Conservation (phyloP, 2,329 filamentous ascomycete species). For the Blastomyces gilchristii region DNA sequence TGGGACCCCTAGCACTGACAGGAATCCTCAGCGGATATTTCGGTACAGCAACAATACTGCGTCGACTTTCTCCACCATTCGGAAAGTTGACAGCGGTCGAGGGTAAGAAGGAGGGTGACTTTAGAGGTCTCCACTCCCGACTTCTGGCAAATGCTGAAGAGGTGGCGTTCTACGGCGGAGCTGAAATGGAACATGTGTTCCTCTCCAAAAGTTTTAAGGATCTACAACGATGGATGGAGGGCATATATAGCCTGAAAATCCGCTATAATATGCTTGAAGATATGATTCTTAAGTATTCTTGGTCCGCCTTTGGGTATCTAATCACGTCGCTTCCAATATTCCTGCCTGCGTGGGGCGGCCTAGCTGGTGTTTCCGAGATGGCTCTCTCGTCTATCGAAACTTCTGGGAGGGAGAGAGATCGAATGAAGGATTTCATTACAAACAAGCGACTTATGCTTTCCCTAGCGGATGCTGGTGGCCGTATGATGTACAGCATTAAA, state of each 20-base stretch:
- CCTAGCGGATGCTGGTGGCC: constrained; percentile 84
- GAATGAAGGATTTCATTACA: constrained; percentile 98
- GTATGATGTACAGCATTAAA: constrained; percentile 99
- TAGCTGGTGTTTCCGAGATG: constrained; percentile 63
- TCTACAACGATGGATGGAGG: constrained; percentile 93
- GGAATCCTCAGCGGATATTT: constrained; percentile 90
- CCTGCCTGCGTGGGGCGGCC: constrained; percentile 82
- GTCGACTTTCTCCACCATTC: constrained; percentile 84
- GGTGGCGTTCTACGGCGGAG: constrained; percentile 92
- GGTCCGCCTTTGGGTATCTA: constrained; percentile 95
- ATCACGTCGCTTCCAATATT: constrained; percentile 89
- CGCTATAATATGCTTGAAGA: constrained; percentile 98
- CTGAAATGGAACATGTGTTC: constrained; percentile 88
- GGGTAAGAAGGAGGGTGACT: constrained; percentile 89
- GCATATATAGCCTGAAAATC: constrained; percentile 95
- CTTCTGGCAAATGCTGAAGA: constrained; percentile 96
- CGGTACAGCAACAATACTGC: constrained; percentile 78
- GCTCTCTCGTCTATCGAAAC: constrained; percentile 28
- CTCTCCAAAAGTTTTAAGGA: constrained; percentile 87
- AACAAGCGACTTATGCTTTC: constrained; percentile 98
- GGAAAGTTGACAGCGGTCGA: constrained; percentile 95
- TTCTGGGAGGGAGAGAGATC: constrained; percentile 60
- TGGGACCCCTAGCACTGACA: constrained; percentile 77
- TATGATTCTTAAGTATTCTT: constrained; percentile 95
- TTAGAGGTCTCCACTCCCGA: constrained; percentile 79